Evolutionary conservation across 129 eudicot species (phyloP), one percentile per base, ranked within the genome.

Genomic region (Glebionis coronaria): DNA sequence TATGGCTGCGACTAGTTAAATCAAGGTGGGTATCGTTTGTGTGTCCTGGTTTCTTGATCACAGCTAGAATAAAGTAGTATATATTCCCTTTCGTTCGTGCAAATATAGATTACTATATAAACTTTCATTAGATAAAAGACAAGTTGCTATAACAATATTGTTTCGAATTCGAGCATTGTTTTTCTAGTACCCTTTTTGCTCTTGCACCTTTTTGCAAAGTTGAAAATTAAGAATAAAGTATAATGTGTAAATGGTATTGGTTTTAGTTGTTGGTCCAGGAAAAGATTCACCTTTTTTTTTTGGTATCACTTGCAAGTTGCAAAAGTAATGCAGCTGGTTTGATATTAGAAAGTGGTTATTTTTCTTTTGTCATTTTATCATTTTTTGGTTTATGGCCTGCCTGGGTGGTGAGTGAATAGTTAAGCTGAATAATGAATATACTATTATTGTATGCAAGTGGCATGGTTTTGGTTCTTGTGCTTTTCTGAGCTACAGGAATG

Each of bases 21-120:
- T 73, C 63, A 25, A 35, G 62, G 64, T 58, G 68, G 76, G 76
- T 60, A 71, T 70, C 66, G 58, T 57, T n/a, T 70, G 35, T 44
- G 13, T 71, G 51, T 47, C 59, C 38, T 29, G 27, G 47, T 70
- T 70, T 70, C 35, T 57, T 57, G 9, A 58, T 70, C 58, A 29
- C 58, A 70, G 60, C 9, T 47, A 19, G 23, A 53, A 63, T 63
- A 73, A 73, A 73, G 65, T 44, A 31, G 56, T 57, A 63, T 63
- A 51, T 51, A 5, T 62, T 40, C 75, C 49, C 44, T n/a, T 70
- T 60, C 44, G 6, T 28, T 58, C 28, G 29, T 28, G 47, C 12
- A 38, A 4, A 10, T 18, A 1, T 42, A 42, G 12, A n/a, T n/a
- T n/a, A 13, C 12, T 58, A 19, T 61, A 44, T 60, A 45, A 35